Evolutionary conservation across 495 filamentous ascomycete species (phyloP).

Genomic region (Symbiotaphrina buchneri): DNA sequence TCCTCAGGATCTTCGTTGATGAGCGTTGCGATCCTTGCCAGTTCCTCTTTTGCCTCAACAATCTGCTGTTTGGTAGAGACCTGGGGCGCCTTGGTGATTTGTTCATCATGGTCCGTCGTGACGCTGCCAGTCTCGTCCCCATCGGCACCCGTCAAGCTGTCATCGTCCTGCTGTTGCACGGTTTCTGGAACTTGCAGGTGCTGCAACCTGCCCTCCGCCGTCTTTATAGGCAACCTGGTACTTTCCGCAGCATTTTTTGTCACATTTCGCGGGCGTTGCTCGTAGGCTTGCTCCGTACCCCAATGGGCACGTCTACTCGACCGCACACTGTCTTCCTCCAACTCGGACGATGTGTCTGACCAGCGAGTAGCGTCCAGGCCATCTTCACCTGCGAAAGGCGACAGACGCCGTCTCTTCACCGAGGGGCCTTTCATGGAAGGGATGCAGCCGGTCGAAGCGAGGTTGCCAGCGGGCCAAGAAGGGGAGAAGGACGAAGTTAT

Average conservation of each 20-base stretch:
- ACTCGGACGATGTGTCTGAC: too few species aligned
- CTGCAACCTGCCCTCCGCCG: slow-evolving; percentile 46
- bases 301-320: too few species aligned
- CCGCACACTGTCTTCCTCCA: too few species aligned
- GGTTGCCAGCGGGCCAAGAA: too few species aligned
- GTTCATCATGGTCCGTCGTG: slow-evolving; percentile 18
- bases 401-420: too few species aligned
- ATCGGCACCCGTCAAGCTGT: slow-evolving; percentile 24
- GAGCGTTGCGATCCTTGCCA: slow-evolving; percentile 56
- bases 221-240: slow-evolving; percentile 68
- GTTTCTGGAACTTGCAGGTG: slow-evolving; percentile 21
- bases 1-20: slow-evolving; percentile 92
- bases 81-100: slow-evolving; percentile 28
- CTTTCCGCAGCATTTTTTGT: slow-evolving; percentile 48
- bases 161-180: slow-evolving; percentile 25
- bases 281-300: slow-evolving; percentile 86
- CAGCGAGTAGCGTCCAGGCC: too few species aligned
- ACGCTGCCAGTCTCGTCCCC: slow-evolving; percentile 15
- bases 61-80: slow-evolving; percentile 58
- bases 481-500: too few species aligned
- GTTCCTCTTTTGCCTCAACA: slow-evolving; percentile 70
- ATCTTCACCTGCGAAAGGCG: too few species aligned
- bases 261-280: slow-evolving; percentile 48
- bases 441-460: too few species aligned
- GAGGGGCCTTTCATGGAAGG: too few species aligned